Conservation (phyloP, 192 early-diverging fungal species). For the Gigaspora rosea region DNA sequence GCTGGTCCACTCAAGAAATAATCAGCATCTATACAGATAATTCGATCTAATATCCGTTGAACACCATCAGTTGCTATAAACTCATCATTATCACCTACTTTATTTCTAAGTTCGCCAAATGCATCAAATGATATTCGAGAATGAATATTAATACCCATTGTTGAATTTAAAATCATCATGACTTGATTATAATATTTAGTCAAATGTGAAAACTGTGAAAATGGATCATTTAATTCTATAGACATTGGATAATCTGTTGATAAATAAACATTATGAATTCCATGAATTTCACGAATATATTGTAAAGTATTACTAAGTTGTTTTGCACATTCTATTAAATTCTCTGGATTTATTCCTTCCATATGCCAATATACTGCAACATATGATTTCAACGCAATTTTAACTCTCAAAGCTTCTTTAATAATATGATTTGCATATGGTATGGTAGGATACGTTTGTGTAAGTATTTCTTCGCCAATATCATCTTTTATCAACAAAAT, state of each 20-base stretch:
- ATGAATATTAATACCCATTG: neutral
- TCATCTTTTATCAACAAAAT: neutral
- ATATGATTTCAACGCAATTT: neutral
- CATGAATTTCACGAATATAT: neutral
- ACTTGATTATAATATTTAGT: neutral
- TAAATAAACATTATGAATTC: conserved; percentile 28
- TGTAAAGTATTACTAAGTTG: neutral
- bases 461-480: neutral
- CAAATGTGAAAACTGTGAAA: neutral
- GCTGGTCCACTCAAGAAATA: neutral
- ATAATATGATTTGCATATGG: conserved; percentile 7
- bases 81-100: neutral
- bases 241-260: conserved; percentile 31
- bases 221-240: neutral
- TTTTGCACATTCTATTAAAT: neutral
- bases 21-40: neutral
- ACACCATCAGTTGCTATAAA: neutral
- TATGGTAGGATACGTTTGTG: neutral
- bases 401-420: neutral
- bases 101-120: neutral
- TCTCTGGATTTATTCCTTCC: neutral
- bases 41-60: conserved; percentile 7
- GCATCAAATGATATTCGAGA: neutral
- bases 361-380: conserved; percentile 20
- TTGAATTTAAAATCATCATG: neutral